Base-by-base conservation (phyloP, 1,139 yeast genomes). In the Sugiyamaella paludigena region DNA sequence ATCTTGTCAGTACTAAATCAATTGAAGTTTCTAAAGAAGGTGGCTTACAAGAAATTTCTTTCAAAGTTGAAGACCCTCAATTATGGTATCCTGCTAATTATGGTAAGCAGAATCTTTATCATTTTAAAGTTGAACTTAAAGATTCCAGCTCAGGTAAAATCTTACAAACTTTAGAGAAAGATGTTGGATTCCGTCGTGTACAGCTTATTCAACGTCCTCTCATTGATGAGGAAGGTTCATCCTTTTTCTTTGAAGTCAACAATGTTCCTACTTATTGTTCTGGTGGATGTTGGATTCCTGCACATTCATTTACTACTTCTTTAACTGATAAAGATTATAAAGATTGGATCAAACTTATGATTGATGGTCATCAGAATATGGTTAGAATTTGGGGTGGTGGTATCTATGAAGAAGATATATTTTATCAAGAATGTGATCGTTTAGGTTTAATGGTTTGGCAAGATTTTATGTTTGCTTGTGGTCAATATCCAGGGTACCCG, bases 381-480 rank as follows among this genome's bases (percentile, higher is more conserved):
- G 58, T 76, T 40, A 60, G 80, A 43, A 69, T 75, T 1, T 76
- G 80, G 80, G 80, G 75, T 12, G 80, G 80, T 27, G 80, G 80
- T 1, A 63, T 62, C 48, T 76, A 72, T 55, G 80, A 76, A 52
- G 59, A 58, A 24, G 76, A 74, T 38, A 49, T 53, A 19, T 73
- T 76, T 54, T 76, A 76, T 54, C 61, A 66, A 32, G 70, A 67
- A 52, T 76, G 80, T 60, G 80, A 76, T 51, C 51, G 68, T 26
- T 52, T 65, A 1, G 80, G 80, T 3, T 54, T 76, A 16, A 43
- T 76, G 54, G 72, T 76, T 7, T 76, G 79, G 78, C 80, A 76
- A 47, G 80, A 76, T 58, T 75, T 76, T 55, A 74, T 76, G 79
- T 76, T 76, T 67, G 79, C 78, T 5, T 76, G 80, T 61, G 80